Percentiles rank a stretch among this genome's conserved stretches.
Evolutionary conservation across 176 grass and related monocot species (phyloP).

Genomic region (Phyllostachys edulis): DNA sequence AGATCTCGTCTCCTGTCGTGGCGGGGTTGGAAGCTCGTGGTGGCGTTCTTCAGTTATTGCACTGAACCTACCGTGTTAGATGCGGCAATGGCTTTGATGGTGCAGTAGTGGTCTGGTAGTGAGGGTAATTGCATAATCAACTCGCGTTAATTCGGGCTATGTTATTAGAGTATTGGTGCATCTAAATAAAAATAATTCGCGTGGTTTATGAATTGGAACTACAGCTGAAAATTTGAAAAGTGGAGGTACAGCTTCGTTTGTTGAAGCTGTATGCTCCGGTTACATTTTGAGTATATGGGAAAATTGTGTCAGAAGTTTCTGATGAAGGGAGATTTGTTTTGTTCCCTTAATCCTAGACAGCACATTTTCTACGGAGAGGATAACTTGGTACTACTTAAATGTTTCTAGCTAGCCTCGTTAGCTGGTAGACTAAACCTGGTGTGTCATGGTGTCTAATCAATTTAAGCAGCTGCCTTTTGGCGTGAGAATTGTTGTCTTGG

Average conservation of each 20-base stretch:
- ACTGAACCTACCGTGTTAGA: not conserved
- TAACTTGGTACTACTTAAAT: not conserved
- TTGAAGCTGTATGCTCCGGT: not conserved
- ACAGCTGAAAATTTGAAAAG: not conserved
- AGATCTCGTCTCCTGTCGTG: not conserved
- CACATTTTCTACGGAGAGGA: not conserved
- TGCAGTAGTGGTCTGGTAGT: not conserved
- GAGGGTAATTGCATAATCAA: not conserved
- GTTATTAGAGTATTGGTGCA: not conserved
- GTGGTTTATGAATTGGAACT: not conserved
- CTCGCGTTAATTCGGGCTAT: not conserved
- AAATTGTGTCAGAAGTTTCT: not conserved
- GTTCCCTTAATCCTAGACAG: not conserved
- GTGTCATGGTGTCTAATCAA: not conserved
- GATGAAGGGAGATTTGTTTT: not conserved
- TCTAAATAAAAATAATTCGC: not conserved
- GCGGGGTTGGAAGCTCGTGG: not conserved
- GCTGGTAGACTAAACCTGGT: not conserved
- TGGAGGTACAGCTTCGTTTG: not conserved
- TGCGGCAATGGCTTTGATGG: not conserved
- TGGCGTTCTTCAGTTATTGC: not conserved
- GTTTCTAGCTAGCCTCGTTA: not conserved
- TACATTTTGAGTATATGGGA: not conserved
- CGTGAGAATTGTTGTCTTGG: not conserved
- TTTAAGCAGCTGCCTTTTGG: not conserved